Conservation (phyloP, 306 rosid species). For the Medicago truncatula region MtrunA17r5.0-ANR NC_053049.1:34169501-34170000, state of each 20-base stretch:
- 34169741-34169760: neutral
- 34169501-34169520: too few relatives aligned
- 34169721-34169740: neutral
- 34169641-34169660: too few relatives aligned
- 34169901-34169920: constrained; percentile 59
- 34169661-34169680: too few relatives aligned
- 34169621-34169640: too few relatives aligned
- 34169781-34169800: too few relatives aligned
- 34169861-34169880: neutral
- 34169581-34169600: neutral
- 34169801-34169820: too few relatives aligned
- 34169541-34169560: too few relatives aligned
- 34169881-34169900: constrained; percentile 55
- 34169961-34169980: constrained; percentile 50
- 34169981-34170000: constrained; percentile 46
- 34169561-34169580: too few relatives aligned
- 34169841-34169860: neutral
- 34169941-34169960: constrained; percentile 48
- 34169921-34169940: constrained; percentile 37
- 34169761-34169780: too few relatives aligned
- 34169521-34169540: neutral
- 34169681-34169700: too few relatives aligned
- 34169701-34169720: neutral
- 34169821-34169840: too few relatives aligned
- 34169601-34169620: neutral